Evolutionary conservation across 148 eudicot genomes (phyloP).

Genomic region (Polygonum maritimum): DNA sequence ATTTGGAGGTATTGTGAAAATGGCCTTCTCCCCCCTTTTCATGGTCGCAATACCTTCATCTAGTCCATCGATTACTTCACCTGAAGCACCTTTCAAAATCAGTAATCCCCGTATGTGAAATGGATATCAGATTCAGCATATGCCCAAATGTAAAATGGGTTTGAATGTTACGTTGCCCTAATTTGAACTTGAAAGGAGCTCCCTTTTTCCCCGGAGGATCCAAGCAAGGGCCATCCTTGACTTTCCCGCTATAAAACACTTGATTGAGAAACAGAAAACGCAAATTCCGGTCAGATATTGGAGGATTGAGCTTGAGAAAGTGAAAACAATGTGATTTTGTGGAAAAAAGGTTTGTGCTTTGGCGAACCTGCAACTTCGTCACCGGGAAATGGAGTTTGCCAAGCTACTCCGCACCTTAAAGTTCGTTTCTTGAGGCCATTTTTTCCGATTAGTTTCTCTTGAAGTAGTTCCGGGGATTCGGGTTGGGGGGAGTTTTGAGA

Average conservation of each 20-base stretch:
- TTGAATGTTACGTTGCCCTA: constrained; percentile 28
- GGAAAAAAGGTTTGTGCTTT: not conserved
- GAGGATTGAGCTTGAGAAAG: not conserved
- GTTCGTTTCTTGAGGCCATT: constrained; percentile 29
- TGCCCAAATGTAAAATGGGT: not conserved
- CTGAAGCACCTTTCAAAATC: constrained; percentile 12
- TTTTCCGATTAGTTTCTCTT: constrained; percentile 21
- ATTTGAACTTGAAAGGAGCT: constrained; percentile 33
- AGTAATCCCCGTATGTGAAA: not conserved
- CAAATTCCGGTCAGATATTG: not conserved
- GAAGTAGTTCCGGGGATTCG: not conserved
- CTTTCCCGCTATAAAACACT: constrained; percentile 35
- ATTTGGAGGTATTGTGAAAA: constrained; percentile 44
- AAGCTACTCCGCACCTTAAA: constrained; percentile 24
- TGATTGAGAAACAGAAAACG: constrained; percentile 7
- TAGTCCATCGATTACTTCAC: constrained; percentile 50
- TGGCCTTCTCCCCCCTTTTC: constrained; percentile 58
- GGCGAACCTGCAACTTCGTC: constrained; percentile 48
- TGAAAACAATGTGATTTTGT: not conserved
- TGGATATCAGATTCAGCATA: no score
- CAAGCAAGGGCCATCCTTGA: constrained; percentile 24
- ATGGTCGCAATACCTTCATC: constrained; percentile 53
- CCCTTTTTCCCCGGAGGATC: constrained; percentile 29
- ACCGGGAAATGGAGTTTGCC: constrained; percentile 39
- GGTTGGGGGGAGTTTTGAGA: not conserved